Percentiles rank a stretch among this genome's conserved stretches.
phyloP scores from a whole-genome alignment of 306 rosid species.

The Cucumis hystrix region DNA sequence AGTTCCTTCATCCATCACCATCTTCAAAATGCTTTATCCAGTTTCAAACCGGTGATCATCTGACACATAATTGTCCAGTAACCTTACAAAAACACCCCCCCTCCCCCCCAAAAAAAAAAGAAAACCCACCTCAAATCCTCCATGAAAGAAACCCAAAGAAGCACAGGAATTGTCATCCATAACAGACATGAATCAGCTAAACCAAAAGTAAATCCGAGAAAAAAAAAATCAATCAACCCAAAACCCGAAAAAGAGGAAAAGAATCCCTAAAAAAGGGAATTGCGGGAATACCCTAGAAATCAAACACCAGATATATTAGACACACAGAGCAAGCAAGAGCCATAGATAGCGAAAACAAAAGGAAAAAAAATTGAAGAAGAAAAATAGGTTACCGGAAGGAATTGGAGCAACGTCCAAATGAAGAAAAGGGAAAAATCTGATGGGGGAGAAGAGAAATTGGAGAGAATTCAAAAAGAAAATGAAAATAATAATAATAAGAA shows the following conservation, averaged over 20 bases:
- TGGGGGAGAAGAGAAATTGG: too few species aligned
- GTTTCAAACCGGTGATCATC: not conserved
- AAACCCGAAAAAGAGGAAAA: not conserved
- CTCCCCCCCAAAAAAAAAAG: too few species aligned
- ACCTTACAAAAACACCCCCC: not conserved
- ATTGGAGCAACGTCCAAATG: not conserved
- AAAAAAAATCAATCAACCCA: not conserved
- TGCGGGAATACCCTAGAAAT: constrained; percentile 1
- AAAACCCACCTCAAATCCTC: not conserved
- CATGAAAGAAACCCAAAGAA: not conserved
- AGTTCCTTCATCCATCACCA: not conserved
- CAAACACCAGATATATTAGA: not conserved
- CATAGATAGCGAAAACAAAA: not conserved
- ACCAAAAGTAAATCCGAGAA: not conserved
- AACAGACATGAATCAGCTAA: not conserved
- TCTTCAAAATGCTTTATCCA: not conserved
- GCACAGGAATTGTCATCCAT: not conserved
- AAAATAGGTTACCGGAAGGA: not conserved
- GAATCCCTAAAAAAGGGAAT: not conserved
- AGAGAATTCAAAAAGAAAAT: not conserved
- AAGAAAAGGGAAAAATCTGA: not conserved
- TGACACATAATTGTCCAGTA: not conserved
- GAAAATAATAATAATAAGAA: too few species aligned
- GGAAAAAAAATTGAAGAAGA: not conserved
- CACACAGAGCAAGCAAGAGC: not conserved